phyloP scores from a whole-genome alignment of 2,329 filamentous ascomycete species.

The Colletotrichum trifolii region DNA sequence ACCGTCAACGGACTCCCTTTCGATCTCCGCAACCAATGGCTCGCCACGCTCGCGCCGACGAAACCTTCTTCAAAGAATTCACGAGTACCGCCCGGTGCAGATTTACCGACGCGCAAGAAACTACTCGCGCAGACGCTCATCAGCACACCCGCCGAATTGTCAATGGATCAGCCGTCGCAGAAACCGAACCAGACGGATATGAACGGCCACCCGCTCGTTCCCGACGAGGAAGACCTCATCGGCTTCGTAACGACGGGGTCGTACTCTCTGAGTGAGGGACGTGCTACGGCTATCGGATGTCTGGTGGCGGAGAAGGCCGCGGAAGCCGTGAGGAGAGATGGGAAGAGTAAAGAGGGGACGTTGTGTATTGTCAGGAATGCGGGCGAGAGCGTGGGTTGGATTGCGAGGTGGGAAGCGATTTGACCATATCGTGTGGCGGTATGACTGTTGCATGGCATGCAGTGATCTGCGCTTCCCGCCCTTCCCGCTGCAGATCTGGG shows the following conservation, averaged over 20 bases:
- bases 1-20: slow-evolving; percentile 47
- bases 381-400: slow-evolving; percentile 81
- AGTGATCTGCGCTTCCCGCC: slow-evolving; percentile 16
- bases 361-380: slow-evolving; percentile 85
- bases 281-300: slow-evolving; percentile 79
- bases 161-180: slow-evolving; percentile 43
- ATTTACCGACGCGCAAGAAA: slow-evolving; percentile 53
- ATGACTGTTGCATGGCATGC: background rate
- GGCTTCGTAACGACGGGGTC: slow-evolving; percentile 92
- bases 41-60: slow-evolving; percentile 59
- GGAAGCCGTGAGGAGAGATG: slow-evolving; percentile 46
- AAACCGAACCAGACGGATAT: slow-evolving; percentile 51
- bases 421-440: slow-evolving; percentile 42
- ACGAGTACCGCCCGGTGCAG: slow-evolving; percentile 39
- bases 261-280: slow-evolving; percentile 82
- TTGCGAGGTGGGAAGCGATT: slow-evolving; percentile 81
- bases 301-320: slow-evolving; percentile 70
- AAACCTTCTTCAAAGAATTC: slow-evolving; percentile 23
- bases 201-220: slow-evolving; percentile 73
- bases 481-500: slow-evolving; percentile 2
- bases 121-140: slow-evolving; percentile 62
- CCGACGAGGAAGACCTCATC: slow-evolving; percentile 79
- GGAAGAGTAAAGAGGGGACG: slow-evolving; percentile 52
- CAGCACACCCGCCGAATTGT: slow-evolving; percentile 43
- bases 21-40: slow-evolving; percentile 77